Evolutionary conservation across 139 green algal genomes (phyloP), one percentile per base, ranked within the genome.

Genomic region (Dunaliella primolecta): DNA sequence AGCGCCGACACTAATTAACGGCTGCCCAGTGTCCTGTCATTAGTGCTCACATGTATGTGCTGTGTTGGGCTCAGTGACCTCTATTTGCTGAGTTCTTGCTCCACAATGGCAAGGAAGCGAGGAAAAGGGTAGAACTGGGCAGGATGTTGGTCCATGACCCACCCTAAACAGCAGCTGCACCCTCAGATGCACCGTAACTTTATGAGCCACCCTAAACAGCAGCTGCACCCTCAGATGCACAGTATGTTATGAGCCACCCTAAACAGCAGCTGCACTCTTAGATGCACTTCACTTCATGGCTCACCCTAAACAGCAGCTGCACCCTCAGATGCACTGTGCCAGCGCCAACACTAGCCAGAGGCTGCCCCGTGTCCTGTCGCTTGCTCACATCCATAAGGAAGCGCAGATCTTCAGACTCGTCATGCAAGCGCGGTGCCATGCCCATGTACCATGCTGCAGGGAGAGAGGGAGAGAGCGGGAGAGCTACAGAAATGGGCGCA

Each of bases 261-360:
- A n/a, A n/a, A n/a, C n/a, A n/a, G n/a, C n/a, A n/a, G n/a, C n/a
- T n/a, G n/a, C n/a, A n/a, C n/a, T n/a, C n/a, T n/a, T n/a, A n/a
- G n/a, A n/a, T n/a, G n/a, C n/a, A n/a, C n/a, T n/a, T n/a, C n/a
- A n/a, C n/a, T n/a, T n/a, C n/a, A n/a, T n/a, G 24, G 23, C 82
- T 0, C 78, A 89, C 86, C 83, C 36, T 80, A 23, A 80, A 83
- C 36, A 89, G 82, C 2, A 89, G 36, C 78, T 76, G 80, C n/a
- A 89, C 37, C 3, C 86, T 70, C 83, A 89, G 83, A 78, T 85
- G 83, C 78, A 89, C 86, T 32, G 37, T n/a, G 36, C 86, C 86
- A 32, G 82, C 72, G 20, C 83, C 86, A 32, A 87, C 79, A 30
- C 82, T 89, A 71, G 38, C 74, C 34, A 89, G 78, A 72, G 85